Conservation (phyloP, 2,329 filamentous ascomycete genomes). For the Trichophyton simii region DNA sequence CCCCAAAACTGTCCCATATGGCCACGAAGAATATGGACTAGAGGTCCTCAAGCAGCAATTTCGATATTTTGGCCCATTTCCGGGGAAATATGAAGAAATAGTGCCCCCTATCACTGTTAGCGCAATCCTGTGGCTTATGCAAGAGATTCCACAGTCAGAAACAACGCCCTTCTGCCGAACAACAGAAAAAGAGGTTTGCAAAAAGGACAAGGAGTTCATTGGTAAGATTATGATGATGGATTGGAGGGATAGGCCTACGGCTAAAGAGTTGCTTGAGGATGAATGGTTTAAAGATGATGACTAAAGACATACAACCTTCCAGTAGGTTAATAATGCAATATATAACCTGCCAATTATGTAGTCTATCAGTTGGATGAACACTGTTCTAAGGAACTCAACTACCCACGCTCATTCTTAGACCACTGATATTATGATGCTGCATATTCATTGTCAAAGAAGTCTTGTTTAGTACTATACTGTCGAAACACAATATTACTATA, state of each 20-base stretch:
- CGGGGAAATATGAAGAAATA: conserved; percentile 12
- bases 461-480: too few relatives aligned
- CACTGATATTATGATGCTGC: too few relatives aligned
- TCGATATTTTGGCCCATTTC: conserved; percentile 11
- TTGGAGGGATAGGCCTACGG: conserved; percentile 30
- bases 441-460: too few relatives aligned
- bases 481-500: too few relatives aligned
- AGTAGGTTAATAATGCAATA: neutral
- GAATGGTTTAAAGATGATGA: neutral
- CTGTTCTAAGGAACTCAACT: neutral
- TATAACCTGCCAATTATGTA: neutral
- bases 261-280: conserved; percentile 14
- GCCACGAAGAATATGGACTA: conserved; percentile 9
- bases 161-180: conserved; percentile 18
- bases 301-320: neutral
- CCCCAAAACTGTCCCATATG: conserved; percentile 4
- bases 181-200: conserved; percentile 19
- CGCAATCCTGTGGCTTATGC: conserved; percentile 10
- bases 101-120: conserved; percentile 10
- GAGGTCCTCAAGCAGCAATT: conserved; percentile 6
- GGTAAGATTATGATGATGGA: conserved; percentile 35
- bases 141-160: conserved; percentile 13
- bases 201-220: conserved; percentile 27
- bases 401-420: neutral
- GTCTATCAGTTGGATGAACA: neutral